A percentile compares a stretch with the other conserved stretches of the same genome.
These are phyloP conservation scores for Pythium oligandrum DNA, from an alignment of 352 stramenopile species.

Conservation along the genomic window DNA sequence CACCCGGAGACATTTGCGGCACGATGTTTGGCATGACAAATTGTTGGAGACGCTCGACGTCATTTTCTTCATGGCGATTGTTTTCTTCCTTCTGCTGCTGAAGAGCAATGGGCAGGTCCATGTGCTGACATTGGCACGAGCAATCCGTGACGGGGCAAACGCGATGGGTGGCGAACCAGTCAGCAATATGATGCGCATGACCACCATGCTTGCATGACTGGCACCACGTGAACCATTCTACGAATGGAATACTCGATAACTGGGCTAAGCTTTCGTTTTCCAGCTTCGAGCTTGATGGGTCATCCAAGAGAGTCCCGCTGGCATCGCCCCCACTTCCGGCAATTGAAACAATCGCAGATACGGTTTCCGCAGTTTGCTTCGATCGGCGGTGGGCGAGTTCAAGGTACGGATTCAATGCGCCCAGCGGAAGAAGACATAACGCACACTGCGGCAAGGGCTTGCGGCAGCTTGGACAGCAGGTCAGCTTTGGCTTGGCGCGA, in stretches of 20 bases:
- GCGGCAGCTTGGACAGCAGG: slow-evolving; percentile 88
- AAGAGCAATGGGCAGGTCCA: slow-evolving; percentile 62
- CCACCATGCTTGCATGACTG: slow-evolving; percentile 88
- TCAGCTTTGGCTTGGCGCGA: slow-evolving; percentile 87
- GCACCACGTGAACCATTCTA: slow-evolving; percentile 95
- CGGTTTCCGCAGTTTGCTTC: slow-evolving; percentile 52
- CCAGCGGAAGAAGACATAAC: slow-evolving; percentile 91
- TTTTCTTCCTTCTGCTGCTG: slow-evolving; percentile 44
- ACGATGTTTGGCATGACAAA: too few species aligned
- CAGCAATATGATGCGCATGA: slow-evolving; percentile 91
- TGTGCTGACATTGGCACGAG: slow-evolving; percentile 86
- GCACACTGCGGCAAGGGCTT: slow-evolving; percentile 92
- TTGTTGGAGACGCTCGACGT: too few species aligned
- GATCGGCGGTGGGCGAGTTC: slow-evolving; percentile 86
- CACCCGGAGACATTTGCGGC: too few species aligned
- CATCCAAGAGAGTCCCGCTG: slow-evolving; percentile 38
- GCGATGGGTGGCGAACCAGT: slow-evolving; percentile 90
- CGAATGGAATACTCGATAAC: slow-evolving; percentile 91
- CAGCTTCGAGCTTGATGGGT: slow-evolving; percentile 40
- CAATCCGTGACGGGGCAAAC: slow-evolving; percentile 93
- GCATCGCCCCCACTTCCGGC: slow-evolving; percentile 22
- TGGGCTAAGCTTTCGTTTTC: slow-evolving; percentile 85
- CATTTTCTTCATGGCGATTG: slow-evolving; percentile 5
- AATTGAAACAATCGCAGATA: slow-evolving; percentile 18
- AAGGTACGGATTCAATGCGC: slow-evolving; percentile 94